These are phyloP conservation scores for Paxillus involutus DNA, from an alignment of 768 basidiomycete species.

Conservation along the genomic window DNA sequence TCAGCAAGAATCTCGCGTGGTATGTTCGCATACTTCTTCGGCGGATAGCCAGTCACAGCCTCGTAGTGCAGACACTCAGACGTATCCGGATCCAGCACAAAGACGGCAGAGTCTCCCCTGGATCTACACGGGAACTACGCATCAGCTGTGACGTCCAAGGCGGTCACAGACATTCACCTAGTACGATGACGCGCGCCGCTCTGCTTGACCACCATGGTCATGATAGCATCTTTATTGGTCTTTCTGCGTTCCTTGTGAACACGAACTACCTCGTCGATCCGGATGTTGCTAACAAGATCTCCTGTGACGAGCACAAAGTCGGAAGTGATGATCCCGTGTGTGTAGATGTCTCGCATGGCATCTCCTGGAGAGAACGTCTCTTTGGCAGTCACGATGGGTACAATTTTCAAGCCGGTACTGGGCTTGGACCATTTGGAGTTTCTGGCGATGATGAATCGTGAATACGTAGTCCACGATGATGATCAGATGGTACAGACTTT, in stretches of 20 bases:
- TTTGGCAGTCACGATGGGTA: slow-evolving; percentile 82
- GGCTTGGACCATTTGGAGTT: slow-evolving; percentile 86
- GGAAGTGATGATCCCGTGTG: slow-evolving; percentile 82
- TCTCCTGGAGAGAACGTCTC: slow-evolving; percentile 88
- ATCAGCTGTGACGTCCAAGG: slow-evolving; percentile 3
- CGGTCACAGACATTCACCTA: slow-evolving; percentile 45
- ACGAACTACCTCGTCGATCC: slow-evolving; percentile 85
- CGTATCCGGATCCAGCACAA: slow-evolving; percentile 73
- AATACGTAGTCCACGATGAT: slow-evolving; percentile 10
- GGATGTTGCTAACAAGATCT: slow-evolving; percentile 91
- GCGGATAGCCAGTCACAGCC: slow-evolving; percentile 68
- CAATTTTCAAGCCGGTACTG: slow-evolving; percentile 76
- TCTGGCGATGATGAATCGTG: slow-evolving; percentile 36
- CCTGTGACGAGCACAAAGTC: slow-evolving; percentile 93
- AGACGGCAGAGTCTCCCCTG: slow-evolving; percentile 71
- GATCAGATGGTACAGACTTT: slow-evolving; percentile 49
- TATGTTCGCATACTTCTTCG: slow-evolving; percentile 56
- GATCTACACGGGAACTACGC: slow-evolving; percentile 43
- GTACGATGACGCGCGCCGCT: slow-evolving; percentile 71
- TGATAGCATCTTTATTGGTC: slow-evolving; percentile 88
- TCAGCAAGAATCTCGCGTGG: slow-evolving; percentile 75
- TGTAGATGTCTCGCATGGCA: slow-evolving; percentile 92
- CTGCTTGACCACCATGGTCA: slow-evolving; percentile 94
- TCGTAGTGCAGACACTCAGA: slow-evolving; percentile 87
- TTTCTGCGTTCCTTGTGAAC: slow-evolving; percentile 86